A percentile compares a stretch with the other conserved stretches of the same genome.
Evolutionary conservation across 495 filamentous ascomycete species (phyloP).

Genomic region (Aspergillus indologenus): DNA sequence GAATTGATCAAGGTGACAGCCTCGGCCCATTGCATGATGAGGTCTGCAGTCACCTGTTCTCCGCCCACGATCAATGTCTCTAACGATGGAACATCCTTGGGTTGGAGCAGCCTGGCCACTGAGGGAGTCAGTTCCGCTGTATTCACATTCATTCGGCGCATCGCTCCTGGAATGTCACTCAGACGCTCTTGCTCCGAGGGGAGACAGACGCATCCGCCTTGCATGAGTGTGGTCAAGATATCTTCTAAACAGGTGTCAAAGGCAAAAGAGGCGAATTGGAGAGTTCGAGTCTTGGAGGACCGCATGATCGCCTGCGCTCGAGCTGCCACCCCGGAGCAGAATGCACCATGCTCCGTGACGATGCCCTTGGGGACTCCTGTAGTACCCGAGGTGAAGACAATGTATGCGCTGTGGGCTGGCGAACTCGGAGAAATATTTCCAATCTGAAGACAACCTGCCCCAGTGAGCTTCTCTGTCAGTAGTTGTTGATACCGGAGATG

Average conservation of each 20-base stretch:
- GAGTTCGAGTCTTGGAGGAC: constrained; percentile 5
- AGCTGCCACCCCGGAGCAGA: not conserved
- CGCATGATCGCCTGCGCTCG: not conserved
- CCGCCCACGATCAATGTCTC: too few species aligned
- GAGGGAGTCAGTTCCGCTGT: too few species aligned
- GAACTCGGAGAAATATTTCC: too few species aligned
- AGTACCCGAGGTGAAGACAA: constrained; percentile 1
- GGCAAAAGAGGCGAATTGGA: constrained; percentile 19
- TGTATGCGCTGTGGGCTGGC: too few species aligned
- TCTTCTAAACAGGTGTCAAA: constrained; percentile 18
- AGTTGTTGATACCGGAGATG: not conserved
- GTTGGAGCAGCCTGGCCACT: too few species aligned
- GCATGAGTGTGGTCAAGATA: constrained; percentile 12
- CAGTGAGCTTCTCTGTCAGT: not conserved
- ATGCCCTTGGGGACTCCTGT: constrained; percentile 3
- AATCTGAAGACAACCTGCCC: not conserved
- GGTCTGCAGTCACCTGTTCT: too few species aligned
- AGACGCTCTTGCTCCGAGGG: constrained; percentile 14
- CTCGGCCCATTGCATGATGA: too few species aligned
- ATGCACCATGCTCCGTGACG: not conserved
- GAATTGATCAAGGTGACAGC: too few species aligned
- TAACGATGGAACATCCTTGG: too few species aligned
- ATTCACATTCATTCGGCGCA: constrained; percentile 5
- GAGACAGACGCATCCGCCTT: constrained; percentile 18
- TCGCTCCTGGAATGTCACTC: constrained; percentile 11